Percentiles rank a stretch among this genome's conserved stretches.
phyloP scores from a whole-genome alignment of 192 early-diverging fungal species.

The Backusella sp. region DNA sequence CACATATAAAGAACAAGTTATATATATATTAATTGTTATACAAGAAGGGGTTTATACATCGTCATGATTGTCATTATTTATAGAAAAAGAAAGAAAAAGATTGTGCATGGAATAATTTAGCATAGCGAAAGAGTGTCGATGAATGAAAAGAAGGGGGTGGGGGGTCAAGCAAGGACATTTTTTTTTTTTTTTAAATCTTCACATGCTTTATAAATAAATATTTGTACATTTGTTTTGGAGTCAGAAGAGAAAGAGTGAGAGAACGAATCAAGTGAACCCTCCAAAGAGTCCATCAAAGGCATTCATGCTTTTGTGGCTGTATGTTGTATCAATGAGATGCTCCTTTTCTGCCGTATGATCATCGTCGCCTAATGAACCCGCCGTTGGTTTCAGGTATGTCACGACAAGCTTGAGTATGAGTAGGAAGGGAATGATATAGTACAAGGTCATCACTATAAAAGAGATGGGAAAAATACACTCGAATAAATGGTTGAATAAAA shows the following conservation, averaged over 20 bases:
- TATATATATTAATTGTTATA: too few species aligned
- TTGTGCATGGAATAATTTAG: neutral
- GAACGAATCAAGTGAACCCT: neutral
- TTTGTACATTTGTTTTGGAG: neutral
- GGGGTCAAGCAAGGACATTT: neutral
- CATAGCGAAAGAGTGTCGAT: too few species aligned
- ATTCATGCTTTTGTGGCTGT: neutral
- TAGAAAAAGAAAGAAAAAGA: neutral
- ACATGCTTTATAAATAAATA: neutral
- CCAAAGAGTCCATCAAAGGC: neutral
- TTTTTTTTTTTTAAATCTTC: neutral
- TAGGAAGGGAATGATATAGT: slow-evolving; percentile 8
- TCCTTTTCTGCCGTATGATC: neutral
- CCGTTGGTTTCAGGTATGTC: neutral
- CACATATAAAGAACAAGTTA: neutral
- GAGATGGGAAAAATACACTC: neutral
- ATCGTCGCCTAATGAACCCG: neutral
- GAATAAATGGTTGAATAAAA: neutral
- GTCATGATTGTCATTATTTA: too few species aligned
- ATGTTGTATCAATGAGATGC: neutral
- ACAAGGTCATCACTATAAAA: neutral
- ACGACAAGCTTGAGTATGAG: neutral
- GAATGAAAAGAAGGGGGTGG: neutral
- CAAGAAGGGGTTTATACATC: neutral
- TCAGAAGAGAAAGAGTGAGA: neutral